These are phyloP conservation scores for Phycomyces blakesleeanus DNA, from an alignment of 192 early-diverging fungal genomes.

Conservation along the genomic window DNA sequence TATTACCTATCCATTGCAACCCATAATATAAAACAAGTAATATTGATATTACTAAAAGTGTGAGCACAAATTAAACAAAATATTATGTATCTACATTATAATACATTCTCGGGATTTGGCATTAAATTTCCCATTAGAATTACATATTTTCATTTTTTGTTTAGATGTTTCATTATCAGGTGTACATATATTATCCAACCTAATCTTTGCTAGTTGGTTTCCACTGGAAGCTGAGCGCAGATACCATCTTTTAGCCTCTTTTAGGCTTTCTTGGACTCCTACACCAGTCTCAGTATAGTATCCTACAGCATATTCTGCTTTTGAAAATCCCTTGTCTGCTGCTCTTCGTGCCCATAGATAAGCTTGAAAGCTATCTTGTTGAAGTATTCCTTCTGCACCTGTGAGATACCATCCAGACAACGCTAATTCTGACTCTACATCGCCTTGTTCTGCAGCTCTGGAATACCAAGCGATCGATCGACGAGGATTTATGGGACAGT, in stretches of 20 bases:
- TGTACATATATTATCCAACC: conserved; percentile 79
- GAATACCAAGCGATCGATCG: conserved; percentile 96
- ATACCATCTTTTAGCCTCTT: conserved; percentile 91
- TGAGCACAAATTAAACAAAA: too few species aligned
- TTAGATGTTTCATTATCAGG: conserved; percentile 24
- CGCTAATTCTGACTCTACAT: conserved; percentile 90
- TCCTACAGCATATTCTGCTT: conserved; percentile 96
- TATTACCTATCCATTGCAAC: too few species aligned
- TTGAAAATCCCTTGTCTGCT: conserved; percentile 90
- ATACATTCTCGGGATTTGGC: conserved; percentile 21
- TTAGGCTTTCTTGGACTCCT: conserved; percentile 69
- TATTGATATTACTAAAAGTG: not conserved
- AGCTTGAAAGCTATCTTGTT: conserved; percentile 91
- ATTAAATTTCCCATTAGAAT: not conserved
- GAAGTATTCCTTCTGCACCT: conserved; percentile 76
- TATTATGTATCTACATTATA: conserved; percentile 31
- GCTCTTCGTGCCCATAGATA: conserved; percentile 97
- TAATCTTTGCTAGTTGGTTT: conserved; percentile 76
- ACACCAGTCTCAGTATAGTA: conserved; percentile 93
- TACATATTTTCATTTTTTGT: conserved; percentile 13
- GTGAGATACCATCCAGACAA: conserved; percentile 99
- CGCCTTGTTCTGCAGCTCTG: conserved; percentile 86
- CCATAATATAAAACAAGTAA: too few species aligned
- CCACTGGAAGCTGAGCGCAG: conserved; percentile 77
- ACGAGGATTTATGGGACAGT: conserved; percentile 79